Evolutionary conservation across 2,329 filamentous ascomycete genomes (phyloP).

Genomic region (Stachybotrys chartarum): DNA sequence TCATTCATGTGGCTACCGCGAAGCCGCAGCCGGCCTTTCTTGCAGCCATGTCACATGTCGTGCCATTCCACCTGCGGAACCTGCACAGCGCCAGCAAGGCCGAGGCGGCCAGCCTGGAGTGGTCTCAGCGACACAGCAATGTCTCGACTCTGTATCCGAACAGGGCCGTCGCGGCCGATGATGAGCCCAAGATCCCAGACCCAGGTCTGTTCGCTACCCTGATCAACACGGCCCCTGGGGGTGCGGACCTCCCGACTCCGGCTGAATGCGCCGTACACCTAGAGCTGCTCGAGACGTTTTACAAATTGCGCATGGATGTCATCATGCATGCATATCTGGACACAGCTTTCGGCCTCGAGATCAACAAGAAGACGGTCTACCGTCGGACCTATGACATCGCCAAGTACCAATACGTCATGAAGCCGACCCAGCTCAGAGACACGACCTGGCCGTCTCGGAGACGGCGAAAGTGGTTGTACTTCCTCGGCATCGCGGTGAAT

Average conservation of each 20-base stretch:
- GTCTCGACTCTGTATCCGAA: background rate
- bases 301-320: slow-evolving; percentile 34
- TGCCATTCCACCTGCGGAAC: no score
- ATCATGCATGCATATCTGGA: slow-evolving; percentile 8
- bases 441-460: slow-evolving; percentile 3
- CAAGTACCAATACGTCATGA: slow-evolving; percentile 6
- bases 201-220: slow-evolving; percentile 4
- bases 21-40: no score
- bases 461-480: slow-evolving; percentile 12
- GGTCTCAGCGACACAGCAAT: no score
- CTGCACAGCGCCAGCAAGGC: no score
- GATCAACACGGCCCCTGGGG: background rate
- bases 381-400: slow-evolving; percentile 6
- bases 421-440: slow-evolving; percentile 5
- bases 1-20: no score
- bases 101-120: no score
- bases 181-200: slow-evolving; percentile 10
- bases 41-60: no score
- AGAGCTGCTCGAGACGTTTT: slow-evolving; percentile 50
- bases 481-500: slow-evolving; percentile 12
- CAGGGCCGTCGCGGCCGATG: background rate
- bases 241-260: slow-evolving; percentile 6
- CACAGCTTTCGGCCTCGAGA: slow-evolving; percentile 6
- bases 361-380: slow-evolving; percentile 7
- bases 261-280: slow-evolving; percentile 46